phyloP scores from a whole-genome alignment of 169 alveolate species.

The Plasmodium falciparum region DNA sequence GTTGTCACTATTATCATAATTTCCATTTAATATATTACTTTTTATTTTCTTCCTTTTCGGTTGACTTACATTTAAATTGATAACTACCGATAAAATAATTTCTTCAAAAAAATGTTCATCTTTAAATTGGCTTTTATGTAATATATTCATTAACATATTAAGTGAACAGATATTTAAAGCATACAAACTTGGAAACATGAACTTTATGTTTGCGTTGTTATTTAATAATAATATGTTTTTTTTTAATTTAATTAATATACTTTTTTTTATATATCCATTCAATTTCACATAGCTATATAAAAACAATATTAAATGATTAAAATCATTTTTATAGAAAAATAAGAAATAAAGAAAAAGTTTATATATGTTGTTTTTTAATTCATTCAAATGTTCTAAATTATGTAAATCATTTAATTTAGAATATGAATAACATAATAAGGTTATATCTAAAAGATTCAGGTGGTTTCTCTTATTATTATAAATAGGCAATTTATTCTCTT shows the following conservation, averaged over 20 bases:
- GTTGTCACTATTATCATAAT: not conserved
- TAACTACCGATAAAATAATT: conserved; percentile 29
- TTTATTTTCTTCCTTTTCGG: conserved; percentile 30
- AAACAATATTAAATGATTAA: conserved; percentile 38
- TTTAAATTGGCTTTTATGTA: conserved; percentile 23
- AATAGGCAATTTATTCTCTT: not conserved
- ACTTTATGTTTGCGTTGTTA: not conserved
- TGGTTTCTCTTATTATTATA: conserved; percentile 15
- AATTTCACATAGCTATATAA: conserved; percentile 38
- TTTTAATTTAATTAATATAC: conserved; percentile 28
- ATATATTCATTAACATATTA: conserved; percentile 51
- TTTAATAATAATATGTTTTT: conserved; percentile 7
- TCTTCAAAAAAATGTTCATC: conserved; percentile 21
- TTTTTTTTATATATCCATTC: conserved; percentile 32
- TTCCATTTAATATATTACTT: conserved; percentile 30
- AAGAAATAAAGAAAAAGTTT: conserved; percentile 64
- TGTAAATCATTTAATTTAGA: conserved; percentile 24
- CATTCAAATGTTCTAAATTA: conserved; percentile 17
- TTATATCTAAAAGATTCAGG: conserved; percentile 42
- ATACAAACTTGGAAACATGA: not conserved
- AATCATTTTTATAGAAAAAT: conserved; percentile 33
- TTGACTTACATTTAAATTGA: conserved; percentile 42
- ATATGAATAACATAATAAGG: conserved; percentile 62
- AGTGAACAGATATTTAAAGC: conserved; percentile 39
- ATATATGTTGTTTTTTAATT: conserved; percentile 41